Base-by-base conservation (phyloP, 805 yeast genomes). In the Lipomyces orientalis region DNA sequence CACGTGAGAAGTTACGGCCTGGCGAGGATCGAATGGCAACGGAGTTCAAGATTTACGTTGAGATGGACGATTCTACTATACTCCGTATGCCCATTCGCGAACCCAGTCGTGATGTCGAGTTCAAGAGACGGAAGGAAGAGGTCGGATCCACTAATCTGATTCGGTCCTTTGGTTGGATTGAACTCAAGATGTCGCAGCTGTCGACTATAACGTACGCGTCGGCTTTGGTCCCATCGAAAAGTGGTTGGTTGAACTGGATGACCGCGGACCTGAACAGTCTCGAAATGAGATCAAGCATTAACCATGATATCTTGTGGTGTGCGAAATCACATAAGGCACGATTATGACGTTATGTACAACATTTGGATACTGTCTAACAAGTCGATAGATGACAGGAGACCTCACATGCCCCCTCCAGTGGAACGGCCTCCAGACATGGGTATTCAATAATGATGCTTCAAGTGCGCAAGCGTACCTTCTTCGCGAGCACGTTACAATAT, bases 101-200 rank as follows among this genome's bases (percentile, higher is more conserved):
- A 76, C 80, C 85, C 43, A 90, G 97, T 70, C 93, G 93, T 76
- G 95, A 91, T 76, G 77, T 76, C 2, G 81, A 75, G n/a, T 84
- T 80, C 70, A 56, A 75, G 29, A 75, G 68, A n/a, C 64, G 74
- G 46, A 73, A 73, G 33, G 76, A 71, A 61, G 74, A 75, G 59
- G 78, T 78, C 31, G 74, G 73, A 22, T 73, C 77, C 4, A 76
- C 79, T n/a, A 79, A 78, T 62, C 73, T 78, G 4, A 75, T 81
- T 1, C 81, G 95, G 59, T 90, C 97, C 0, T 95, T 90, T 80
- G 98, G 97, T 0, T 95, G 99, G 99, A 68, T 95, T 2, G 98
- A 94, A 74, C 64, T 92, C 22, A 88, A 88, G 67, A 78, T 88
- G 54, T 82, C 82, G 2, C 79, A 81, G 19, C 87, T 84, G 0